Evolutionary conservation across 176 grass and related monocot genomes (phyloP), one percentile per base, ranked within the genome.

Genomic region (Hyparrhenia diplandra): DNA sequence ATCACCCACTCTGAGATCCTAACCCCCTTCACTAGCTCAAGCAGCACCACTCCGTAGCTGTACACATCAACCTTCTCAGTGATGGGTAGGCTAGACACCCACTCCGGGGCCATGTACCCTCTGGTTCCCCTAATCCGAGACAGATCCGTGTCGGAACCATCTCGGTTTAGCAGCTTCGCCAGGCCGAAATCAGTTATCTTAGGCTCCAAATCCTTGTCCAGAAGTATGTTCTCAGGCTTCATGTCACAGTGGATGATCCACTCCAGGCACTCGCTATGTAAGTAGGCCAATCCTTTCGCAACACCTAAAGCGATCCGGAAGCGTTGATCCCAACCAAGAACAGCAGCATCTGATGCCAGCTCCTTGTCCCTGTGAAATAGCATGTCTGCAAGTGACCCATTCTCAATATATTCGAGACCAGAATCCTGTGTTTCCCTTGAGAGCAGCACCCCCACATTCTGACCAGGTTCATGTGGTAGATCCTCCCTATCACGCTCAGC

Each of bases 161-260:
- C 71, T 36, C 81, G 20, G 59, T 64, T 83, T 1, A 83, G 57
- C 29, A 83, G 58, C 14, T 87, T 87, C 7, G 39, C 71, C 28
- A 87, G 32, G 1, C 89, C 80, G 24, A 91, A 91, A 37, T 87
- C 80, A 3, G 80, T 67, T 10, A 91, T 91, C 54, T 91, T 91
- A 1, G 89, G 85, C 34, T 91, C 75, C 57, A 81, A 13, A 6
- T 91, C 85, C 31, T 42, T 25, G 29, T 75, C 89, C 41, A 91
- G 32, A 8, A 91, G 27, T 21, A 91, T 91, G 85, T 87, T 91
- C 42, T 76, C 89, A 3, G 89, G 90, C 31, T 92, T 92, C 80
- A 92, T 82, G 67, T 92, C 87, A 47, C 87, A 92, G 43, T 92
- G 87, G 28, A 92, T 73, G 60, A 89, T 81, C 90, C 87, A 92